Percentiles rank a stretch among this genome's conserved stretches.
These are phyloP conservation scores for Alternaria sp. DNA, from an alignment of 2,329 filamentous ascomycete species.

Conservation along the genomic window DNA sequence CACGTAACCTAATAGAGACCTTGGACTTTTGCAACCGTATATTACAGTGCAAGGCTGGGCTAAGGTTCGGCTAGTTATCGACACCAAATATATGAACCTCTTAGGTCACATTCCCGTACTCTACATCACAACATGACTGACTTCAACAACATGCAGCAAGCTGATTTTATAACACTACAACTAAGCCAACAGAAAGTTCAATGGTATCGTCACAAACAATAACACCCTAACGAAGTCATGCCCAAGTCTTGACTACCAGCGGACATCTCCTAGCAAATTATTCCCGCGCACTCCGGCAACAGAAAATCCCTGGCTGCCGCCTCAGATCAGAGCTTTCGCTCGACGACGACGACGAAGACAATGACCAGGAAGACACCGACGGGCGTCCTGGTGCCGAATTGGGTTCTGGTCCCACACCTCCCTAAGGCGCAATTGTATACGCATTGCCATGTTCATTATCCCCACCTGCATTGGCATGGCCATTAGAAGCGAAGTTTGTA, in stretches of 20 bases:
- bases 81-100: not conserved
- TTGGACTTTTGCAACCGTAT: not conserved
- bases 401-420: not conserved
- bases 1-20: not conserved
- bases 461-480: constrained; percentile 19
- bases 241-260: not conserved
- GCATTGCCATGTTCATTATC: constrained; percentile 19
- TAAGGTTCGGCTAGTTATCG: not conserved
- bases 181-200: not conserved
- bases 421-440: constrained; percentile 24
- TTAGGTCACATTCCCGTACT: not conserved
- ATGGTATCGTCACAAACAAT: not conserved
- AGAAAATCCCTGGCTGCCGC: not conserved
- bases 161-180: not conserved
- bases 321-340: not conserved
- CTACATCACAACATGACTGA: not conserved
- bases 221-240: not conserved
- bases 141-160: not conserved
- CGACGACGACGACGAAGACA: not conserved
- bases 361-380: not conserved
- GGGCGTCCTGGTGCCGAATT: too few relatives aligned
- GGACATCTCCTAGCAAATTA: not conserved
- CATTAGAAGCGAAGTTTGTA: constrained; percentile 9
- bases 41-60: not conserved
- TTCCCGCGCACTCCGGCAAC: not conserved